These are phyloP conservation scores for Hepatocystis sp. DNA, from an alignment of 169 alveolate species.

Conservation along the genomic window DNA sequence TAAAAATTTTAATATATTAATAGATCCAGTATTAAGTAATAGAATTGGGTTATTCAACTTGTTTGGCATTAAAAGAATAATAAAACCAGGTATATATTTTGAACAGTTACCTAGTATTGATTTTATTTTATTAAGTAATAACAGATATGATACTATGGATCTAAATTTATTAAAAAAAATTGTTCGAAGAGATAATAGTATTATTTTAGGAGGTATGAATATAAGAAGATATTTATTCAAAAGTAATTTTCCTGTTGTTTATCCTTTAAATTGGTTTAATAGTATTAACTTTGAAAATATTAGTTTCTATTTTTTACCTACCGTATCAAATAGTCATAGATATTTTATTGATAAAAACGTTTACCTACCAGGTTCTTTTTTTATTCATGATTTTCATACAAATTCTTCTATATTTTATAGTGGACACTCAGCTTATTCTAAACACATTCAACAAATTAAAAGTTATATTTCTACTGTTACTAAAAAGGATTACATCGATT, in stretches of 20 bases:
- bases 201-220: slow-evolving; percentile 71
- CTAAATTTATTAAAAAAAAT: slow-evolving; percentile 32
- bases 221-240: slow-evolving; percentile 62
- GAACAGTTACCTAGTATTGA: slow-evolving; percentile 69
- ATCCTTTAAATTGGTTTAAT: slow-evolving; percentile 75
- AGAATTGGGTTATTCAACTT: slow-evolving; percentile 44
- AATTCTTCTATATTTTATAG: slow-evolving; percentile 67
- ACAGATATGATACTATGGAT: slow-evolving; percentile 75
- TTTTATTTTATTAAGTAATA: slow-evolving; percentile 68
- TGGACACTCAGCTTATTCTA: slow-evolving; percentile 74
- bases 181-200: slow-evolving; percentile 66
- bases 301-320: slow-evolving; percentile 67
- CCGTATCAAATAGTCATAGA: slow-evolving; percentile 60
- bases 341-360: slow-evolving; percentile 54
- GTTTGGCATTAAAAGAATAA: slow-evolving; percentile 47
- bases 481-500: slow-evolving; percentile 19
- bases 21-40: slow-evolving; percentile 70
- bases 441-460: slow-evolving; percentile 59
- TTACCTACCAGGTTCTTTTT: slow-evolving; percentile 73
- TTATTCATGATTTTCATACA: slow-evolving; percentile 29
- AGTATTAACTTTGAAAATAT: slow-evolving; percentile 53
- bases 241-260: slow-evolving; percentile 68
- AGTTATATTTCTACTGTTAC: slow-evolving; percentile 32
- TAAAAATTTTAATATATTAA: slow-evolving; percentile 47
- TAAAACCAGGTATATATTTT: slow-evolving; percentile 62